Percentiles rank a stretch among this genome's conserved stretches.
Conservation (phyloP, 1,139 yeast genomes). For the Torulaspora globosa region DNA sequence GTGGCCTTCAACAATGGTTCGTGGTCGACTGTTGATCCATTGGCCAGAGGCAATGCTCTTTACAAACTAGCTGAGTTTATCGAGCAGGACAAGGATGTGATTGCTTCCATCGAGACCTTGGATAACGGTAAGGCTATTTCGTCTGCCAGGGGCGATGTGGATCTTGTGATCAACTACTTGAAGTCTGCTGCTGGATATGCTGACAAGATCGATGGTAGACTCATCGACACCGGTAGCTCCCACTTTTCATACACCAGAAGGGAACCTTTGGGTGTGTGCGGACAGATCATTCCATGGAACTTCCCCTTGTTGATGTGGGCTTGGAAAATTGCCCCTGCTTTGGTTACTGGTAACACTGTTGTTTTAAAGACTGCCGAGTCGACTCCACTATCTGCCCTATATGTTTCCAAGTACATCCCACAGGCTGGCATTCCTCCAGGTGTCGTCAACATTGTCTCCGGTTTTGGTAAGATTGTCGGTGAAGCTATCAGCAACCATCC, state of each 20-base stretch:
- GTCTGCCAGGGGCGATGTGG: conserved; percentile 51
- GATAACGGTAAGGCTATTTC: conserved; percentile 68
- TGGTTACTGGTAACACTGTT: conserved; percentile 58
- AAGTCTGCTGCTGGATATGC: conserved; percentile 71
- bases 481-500: conserved; percentile 52
- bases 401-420: conserved; percentile 46
- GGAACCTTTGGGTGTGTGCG: conserved; percentile 62
- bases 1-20: conserved; percentile 39
- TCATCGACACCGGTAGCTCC: conserved; percentile 51
- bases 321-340: conserved; percentile 61
- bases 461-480: conserved; percentile 58
- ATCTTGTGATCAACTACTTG: conserved; percentile 51
- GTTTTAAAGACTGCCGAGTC: conserved; percentile 59
- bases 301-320: conserved; percentile 60
- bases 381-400: conserved; percentile 58
- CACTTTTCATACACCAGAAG: conserved; percentile 48
- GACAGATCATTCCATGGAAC: conserved; percentile 64
- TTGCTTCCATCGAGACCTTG: conserved; percentile 64
- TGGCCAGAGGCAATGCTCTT: conserved; percentile 49
- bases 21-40: conserved; percentile 42
- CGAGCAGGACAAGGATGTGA: conserved; percentile 51
- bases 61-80: conserved; percentile 55
- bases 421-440: conserved; percentile 58
- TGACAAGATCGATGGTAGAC: conserved; percentile 60
- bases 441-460: conserved; percentile 54